Conservation (phyloP, 2,329 filamentous ascomycete genomes). For the Leptographium galeiforme region DNA sequence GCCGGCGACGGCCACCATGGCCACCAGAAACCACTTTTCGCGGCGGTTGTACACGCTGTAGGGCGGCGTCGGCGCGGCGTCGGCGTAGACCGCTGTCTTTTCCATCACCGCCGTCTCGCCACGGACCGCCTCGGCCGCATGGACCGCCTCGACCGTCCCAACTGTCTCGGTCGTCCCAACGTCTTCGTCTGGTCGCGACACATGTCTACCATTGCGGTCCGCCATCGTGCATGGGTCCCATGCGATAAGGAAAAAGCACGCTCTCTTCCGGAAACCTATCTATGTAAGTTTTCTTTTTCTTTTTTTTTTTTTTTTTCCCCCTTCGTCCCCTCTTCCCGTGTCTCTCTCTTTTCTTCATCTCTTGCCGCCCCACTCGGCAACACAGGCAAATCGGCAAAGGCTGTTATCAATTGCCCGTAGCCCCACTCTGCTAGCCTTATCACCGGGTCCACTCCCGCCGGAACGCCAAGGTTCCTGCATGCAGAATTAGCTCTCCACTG, state of each 20-base stretch:
- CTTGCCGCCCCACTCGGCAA: background rate
- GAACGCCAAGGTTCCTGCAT: background rate
- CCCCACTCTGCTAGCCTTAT: background rate
- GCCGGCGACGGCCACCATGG: slow-evolving; percentile 15
- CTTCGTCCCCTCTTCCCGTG: background rate
- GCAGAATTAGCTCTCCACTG: background rate
- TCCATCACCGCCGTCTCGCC: background rate
- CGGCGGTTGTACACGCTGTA: slow-evolving; percentile 14
- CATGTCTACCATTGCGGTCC: no score
- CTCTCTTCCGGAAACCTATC: no score
- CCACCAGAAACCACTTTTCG: slow-evolving; percentile 17
- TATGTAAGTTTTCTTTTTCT: background rate
- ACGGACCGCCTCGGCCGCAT: no score
- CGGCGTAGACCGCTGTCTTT: background rate
- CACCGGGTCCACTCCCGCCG: background rate
- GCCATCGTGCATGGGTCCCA: no score
- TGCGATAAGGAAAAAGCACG: no score
- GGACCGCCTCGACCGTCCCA: no score
- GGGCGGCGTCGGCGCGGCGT: background rate
- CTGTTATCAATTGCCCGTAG: background rate
- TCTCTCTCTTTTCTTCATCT: background rate
- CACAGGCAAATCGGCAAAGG: background rate
- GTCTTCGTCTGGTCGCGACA: no score
- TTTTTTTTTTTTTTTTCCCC: background rate
- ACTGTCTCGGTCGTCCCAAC: no score